Conservation (phyloP, 2,329 filamentous ascomycete species). For the Xylaria sp. region DNA sequence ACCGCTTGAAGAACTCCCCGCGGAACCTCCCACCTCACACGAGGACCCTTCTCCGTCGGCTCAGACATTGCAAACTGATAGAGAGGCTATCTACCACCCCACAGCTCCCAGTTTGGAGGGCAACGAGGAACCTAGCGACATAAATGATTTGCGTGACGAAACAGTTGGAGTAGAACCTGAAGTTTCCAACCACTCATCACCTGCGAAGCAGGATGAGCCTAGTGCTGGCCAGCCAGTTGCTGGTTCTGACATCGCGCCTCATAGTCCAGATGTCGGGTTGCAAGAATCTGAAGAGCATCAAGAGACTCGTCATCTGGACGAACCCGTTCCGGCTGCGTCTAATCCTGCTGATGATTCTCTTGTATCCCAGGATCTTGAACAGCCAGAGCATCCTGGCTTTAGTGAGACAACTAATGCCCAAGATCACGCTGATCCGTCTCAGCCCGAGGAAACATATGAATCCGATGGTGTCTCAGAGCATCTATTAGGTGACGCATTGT, state of each 20-base stretch:
- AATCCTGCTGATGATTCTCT: slow-evolving; percentile 20
- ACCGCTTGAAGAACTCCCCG: slow-evolving; percentile 15
- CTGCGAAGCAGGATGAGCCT: slow-evolving; percentile 15
- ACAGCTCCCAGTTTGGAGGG: slow-evolving; percentile 5
- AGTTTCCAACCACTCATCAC: neutral
- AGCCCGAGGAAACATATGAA: slow-evolving; percentile 28
- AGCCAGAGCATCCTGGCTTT: slow-evolving; percentile 15
- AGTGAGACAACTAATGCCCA: slow-evolving; percentile 21
- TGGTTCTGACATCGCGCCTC: neutral
- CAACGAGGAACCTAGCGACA: slow-evolving; percentile 2
- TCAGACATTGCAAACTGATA: slow-evolving; percentile 7
- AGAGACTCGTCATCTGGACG: slow-evolving; percentile 14
- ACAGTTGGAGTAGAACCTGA: slow-evolving; percentile 12
- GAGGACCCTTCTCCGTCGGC: neutral
- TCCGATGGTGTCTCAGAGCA: slow-evolving; percentile 34
- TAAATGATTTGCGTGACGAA: slow-evolving; percentile 13
- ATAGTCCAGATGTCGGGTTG: neutral
- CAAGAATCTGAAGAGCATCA: slow-evolving; percentile 23
- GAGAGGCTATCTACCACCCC: slow-evolving; percentile 1
- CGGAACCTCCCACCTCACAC: slow-evolving; percentile 11
- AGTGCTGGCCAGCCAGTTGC: neutral
- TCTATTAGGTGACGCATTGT: slow-evolving; percentile 40
- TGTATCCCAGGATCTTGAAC: slow-evolving; percentile 17
- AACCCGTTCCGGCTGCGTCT: slow-evolving; percentile 24
- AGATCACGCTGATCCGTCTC: slow-evolving; percentile 21